Evolutionary conservation across 2,329 filamentous ascomycete genomes (phyloP).

Genomic region (Hymenoscyphus salicellus): DNA sequence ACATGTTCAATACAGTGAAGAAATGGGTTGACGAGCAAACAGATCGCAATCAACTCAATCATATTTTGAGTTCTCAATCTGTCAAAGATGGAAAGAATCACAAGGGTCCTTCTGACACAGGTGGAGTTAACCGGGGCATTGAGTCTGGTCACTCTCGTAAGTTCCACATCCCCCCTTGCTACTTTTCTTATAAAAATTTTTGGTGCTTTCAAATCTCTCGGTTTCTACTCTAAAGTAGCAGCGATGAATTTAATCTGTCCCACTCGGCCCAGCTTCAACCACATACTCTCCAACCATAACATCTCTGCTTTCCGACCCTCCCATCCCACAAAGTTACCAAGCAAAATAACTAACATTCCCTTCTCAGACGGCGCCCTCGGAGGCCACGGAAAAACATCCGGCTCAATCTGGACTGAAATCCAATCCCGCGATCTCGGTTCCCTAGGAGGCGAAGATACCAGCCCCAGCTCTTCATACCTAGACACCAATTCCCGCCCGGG

Average conservation of each 20-base stretch:
- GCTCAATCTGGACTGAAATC: conserved; percentile 61
- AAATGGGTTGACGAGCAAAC: conserved; percentile 72
- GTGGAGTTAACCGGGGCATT: conserved; percentile 11
- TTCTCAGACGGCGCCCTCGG: conserved; percentile 29
- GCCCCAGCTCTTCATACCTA: conserved; percentile 32
- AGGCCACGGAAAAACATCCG: conserved; percentile 56
- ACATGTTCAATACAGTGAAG: conserved; percentile 85
- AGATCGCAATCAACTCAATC: conserved; percentile 66
- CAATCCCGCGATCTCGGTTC: conserved; percentile 56
- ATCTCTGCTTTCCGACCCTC: too few species aligned
- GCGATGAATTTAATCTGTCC: too few species aligned
- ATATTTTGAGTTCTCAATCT: conserved; percentile 75
- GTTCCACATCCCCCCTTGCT: neutral
- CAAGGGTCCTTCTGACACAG: conserved; percentile 40
- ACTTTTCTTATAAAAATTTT: too few species aligned
- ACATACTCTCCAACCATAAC: too few species aligned
- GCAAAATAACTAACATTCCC: neutral
- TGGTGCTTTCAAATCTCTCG: too few species aligned
- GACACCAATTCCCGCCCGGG: conserved; percentile 20
- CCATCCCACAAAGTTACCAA: too few species aligned
- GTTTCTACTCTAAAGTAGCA: too few species aligned
- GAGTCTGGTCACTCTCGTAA: conserved; percentile 35
- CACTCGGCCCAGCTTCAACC: too few species aligned
- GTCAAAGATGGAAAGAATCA: conserved; percentile 85
- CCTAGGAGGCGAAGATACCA: conserved; percentile 49